Evolutionary conservation across 257 asterid species (phyloP).

Genomic region (Jasminum sambac): DNA sequence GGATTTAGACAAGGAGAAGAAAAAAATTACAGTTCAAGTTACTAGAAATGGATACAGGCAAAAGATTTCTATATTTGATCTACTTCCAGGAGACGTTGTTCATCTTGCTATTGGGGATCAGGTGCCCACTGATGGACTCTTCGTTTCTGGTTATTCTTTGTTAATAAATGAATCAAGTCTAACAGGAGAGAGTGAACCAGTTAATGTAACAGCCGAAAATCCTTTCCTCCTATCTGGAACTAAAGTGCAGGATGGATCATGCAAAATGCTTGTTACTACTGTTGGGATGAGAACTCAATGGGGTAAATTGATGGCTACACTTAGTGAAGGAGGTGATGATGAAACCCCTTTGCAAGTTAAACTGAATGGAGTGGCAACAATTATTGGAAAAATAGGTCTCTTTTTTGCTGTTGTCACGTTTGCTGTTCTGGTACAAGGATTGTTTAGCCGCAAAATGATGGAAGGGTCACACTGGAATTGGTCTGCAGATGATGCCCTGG

Average conservation of each 20-base stretch:
- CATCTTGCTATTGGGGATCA: conserved; percentile 88
- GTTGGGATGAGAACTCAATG: conserved; percentile 97
- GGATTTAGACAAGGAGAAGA: conserved; percentile 90
- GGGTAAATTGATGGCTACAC: conserved; percentile 93
- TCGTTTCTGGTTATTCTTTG: conserved; percentile 70
- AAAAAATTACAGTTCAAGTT: conserved; percentile 76
- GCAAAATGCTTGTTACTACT: conserved; percentile 85
- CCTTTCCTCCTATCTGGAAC: conserved; percentile 92
- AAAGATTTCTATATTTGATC: conserved; percentile 74
- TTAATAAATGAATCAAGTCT: conserved; percentile 80
- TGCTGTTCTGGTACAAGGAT: conserved; percentile 78
- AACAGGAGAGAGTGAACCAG: conserved; percentile 88
- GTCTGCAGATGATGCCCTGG: conserved; percentile 76
- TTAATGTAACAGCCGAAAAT: conserved; percentile 58
- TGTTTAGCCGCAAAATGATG: conserved; percentile 53
- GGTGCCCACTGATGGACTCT: conserved; percentile 93
- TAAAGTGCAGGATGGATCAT: conserved; percentile 87
- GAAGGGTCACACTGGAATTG: conserved; percentile 60
- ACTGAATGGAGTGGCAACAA: conserved; percentile 85
- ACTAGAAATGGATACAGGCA: conserved; percentile 81
- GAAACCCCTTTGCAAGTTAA: conserved; percentile 93
- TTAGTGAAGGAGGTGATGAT: conserved; percentile 89
- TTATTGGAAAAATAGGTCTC: conserved; percentile 82
- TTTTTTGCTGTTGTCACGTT: conserved; percentile 86
- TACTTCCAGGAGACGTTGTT: conserved; percentile 83